phyloP scores from a whole-genome alignment of 768 basidiomycete species.

The Collybiopsis confluens region DNA sequence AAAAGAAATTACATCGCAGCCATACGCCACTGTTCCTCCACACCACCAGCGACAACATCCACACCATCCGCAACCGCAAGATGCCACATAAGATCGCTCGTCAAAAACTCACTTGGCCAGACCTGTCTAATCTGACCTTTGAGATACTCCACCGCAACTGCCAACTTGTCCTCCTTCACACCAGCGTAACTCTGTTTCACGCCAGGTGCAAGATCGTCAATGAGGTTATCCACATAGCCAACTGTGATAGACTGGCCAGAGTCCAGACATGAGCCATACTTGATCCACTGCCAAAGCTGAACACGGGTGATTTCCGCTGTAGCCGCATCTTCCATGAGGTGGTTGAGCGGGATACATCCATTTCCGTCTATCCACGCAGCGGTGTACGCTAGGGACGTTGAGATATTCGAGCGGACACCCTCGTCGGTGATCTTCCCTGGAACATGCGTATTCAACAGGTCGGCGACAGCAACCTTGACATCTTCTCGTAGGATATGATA shows the following conservation, averaged over 20 bases:
- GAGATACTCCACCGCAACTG: conserved; percentile 73
- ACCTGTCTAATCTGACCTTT: conserved; percentile 71
- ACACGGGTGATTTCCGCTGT: conserved; percentile 98
- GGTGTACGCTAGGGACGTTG: conserved; percentile 85
- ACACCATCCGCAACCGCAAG: conserved; percentile 78
- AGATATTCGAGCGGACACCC: conserved; percentile 85
- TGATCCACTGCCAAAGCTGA: conserved; percentile 98
- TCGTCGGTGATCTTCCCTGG: conserved; percentile 85
- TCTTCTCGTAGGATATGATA: conserved; percentile 93
- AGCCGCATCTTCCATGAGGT: conserved; percentile 97
- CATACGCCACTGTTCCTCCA: too few relatives aligned
- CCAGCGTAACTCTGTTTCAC: conserved; percentile 60
- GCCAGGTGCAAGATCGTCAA: conserved; percentile 61
- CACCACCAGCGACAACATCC: too few relatives aligned
- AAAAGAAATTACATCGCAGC: too few relatives aligned
- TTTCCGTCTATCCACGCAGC: conserved; percentile 96
- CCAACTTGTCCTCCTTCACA: conserved; percentile 67
- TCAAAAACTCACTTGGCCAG: conserved; percentile 96
- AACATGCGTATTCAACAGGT: conserved; percentile 78
- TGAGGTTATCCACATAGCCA: conserved; percentile 60
- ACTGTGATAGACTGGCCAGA: conserved; percentile 66
- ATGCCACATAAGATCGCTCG: conserved; percentile 89
- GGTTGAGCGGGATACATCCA: conserved; percentile 95
- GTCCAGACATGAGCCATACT: conserved; percentile 67
- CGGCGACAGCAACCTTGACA: conserved; percentile 79